These are phyloP conservation scores for Lepidium didymum DNA, from an alignment of 345 rosid species.

Conservation along the genomic window DNA sequence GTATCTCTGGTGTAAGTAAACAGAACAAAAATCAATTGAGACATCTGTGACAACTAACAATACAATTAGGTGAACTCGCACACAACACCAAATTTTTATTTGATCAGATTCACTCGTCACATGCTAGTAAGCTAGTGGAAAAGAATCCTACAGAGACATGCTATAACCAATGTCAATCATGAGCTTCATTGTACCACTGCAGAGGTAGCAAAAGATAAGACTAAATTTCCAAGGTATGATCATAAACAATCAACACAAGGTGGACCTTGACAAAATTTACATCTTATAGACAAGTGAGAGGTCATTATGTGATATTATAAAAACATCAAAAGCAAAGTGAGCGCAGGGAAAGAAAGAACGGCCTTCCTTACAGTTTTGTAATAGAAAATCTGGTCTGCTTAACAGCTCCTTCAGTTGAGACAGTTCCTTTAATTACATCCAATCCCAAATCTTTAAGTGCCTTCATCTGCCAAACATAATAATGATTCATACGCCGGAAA, in stretches of 20 bases:
- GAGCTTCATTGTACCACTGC: background rate
- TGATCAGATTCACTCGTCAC: background rate
- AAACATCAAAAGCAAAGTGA: background rate
- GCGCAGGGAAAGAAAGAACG: background rate
- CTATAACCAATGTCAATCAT: background rate
- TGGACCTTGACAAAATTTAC: background rate
- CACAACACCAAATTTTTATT: background rate
- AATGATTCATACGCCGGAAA: background rate
- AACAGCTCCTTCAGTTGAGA: constrained; percentile 63
- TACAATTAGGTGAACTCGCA: background rate
- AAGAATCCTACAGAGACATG: background rate
- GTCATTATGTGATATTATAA: background rate
- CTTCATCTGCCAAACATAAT: constrained; percentile 50
- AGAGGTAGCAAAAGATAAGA: background rate
- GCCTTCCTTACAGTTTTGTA: constrained; percentile 57
- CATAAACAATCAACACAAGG: background rate
- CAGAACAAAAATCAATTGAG: background rate
- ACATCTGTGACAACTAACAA: background rate
- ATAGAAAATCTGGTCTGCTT: constrained; percentile 76
- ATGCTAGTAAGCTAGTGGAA: background rate
- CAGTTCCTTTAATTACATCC: constrained; percentile 83
- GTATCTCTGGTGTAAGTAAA: constrained; percentile 46
- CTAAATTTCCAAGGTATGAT: background rate
- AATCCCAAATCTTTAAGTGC: constrained; percentile 83
- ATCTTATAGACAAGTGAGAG: background rate